Evolutionary conservation across 805 yeast species (phyloP).

Genomic region (Komagataella phaffii): DNA sequence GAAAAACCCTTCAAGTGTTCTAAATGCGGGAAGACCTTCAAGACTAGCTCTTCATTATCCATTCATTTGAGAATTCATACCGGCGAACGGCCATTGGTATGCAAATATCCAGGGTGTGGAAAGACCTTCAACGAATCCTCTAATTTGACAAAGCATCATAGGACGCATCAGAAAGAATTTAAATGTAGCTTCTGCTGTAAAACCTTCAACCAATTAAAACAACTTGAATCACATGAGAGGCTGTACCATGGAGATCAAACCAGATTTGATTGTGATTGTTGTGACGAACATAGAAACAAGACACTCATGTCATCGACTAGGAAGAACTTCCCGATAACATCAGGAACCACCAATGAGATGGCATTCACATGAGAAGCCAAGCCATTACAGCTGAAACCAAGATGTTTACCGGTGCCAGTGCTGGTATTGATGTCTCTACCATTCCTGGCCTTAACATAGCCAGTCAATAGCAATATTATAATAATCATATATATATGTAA

Average conservation of each 20-base stretch:
- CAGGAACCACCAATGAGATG: neutral
- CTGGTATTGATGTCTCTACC: too few species aligned
- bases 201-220: constrained; percentile 1
- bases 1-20: constrained; percentile 76
- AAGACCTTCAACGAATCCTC: constrained; percentile 83
- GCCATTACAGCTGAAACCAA: too few species aligned
- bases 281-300: neutral
- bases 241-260: constrained; percentile 1
- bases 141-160: constrained; percentile 80
- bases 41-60: constrained; percentile 70
- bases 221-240: neutral
- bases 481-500: neutral
- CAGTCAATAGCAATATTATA: too few species aligned
- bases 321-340: neutral
- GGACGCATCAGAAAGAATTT: constrained; percentile 43
- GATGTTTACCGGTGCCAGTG: too few species aligned
- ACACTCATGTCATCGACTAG: neutral
- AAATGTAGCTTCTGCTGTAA: constrained; percentile 2
- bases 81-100: constrained; percentile 76
- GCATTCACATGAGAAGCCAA: neutral
- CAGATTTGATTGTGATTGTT: neutral
- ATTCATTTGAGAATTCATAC: constrained; percentile 82
- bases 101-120: constrained; percentile 71
- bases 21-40: constrained; percentile 63
- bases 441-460: too few species aligned